Evolutionary conservation across 371 early-diverging fungal genomes (phyloP), one percentile per base, ranked within the genome.

Genomic region (Conidiobolus incongruus): DNA sequence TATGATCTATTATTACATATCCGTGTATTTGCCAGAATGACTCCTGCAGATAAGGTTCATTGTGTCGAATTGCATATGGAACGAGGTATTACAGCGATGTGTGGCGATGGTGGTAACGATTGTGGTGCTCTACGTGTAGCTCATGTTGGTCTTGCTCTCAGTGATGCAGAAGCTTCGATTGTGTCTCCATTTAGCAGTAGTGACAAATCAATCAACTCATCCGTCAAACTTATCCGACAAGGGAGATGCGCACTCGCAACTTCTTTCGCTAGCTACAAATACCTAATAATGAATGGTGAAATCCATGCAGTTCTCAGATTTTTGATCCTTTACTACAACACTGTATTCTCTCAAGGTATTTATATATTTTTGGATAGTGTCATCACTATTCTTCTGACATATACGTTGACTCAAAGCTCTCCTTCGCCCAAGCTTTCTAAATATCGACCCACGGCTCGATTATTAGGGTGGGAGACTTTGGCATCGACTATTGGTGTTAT

Each of bases 31-130:
- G 77, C 81, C 24, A 65, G 84, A 48, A 80, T 86, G 76, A 70
- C 66, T 17, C 82, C 85, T 13, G 55, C 56, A 30, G 70, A 74
- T 47, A 85, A 85, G 52, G 70, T 69, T 3, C 54, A 64, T 20
- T 75, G 77, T 47, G 66, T 83, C 15, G 62, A 75, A 34, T 61
- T 75, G 37, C 81, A 78, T 53, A 78, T 77, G 77, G 65, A 67
- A 44, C 62, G 66, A 26, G 71, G 68, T 31, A 66, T 81, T 33
- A 80, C 81, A 19, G 83, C 77, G 26, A 83, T 88, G 82, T 81
- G 81, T 49, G 96, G 96, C 40, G 96, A 95, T 60, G 96, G 96
- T 49, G 89, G 81, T 40, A 95, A 95, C 61, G 96, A 95, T 54
- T 81, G 85, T 51, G 89, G 85, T 44, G 96, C 93, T 8, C 61